phyloP scores from a whole-genome alignment of 331 rosid genomes.

The Malus hybrid region DNA sequence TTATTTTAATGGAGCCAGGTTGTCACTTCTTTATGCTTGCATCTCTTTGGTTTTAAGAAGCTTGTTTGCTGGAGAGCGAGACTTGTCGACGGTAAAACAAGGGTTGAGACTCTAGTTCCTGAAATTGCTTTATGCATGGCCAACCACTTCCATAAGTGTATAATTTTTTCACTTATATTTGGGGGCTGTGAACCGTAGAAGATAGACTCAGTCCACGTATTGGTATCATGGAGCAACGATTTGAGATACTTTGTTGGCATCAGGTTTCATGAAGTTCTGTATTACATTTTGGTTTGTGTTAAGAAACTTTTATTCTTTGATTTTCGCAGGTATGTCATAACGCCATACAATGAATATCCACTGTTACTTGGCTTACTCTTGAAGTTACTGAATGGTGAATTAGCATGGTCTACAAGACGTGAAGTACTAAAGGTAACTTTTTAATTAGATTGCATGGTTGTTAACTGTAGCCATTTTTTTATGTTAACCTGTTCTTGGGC shows the following conservation, averaged over 20 bases:
- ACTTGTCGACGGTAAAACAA: not conserved
- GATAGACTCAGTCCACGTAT: not conserved
- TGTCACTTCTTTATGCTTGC: not conserved
- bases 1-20: not conserved
- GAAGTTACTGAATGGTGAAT: conserved; percentile 87
- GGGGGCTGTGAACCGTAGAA: not conserved
- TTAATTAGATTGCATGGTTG: not conserved
- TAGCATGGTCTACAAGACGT: conserved; percentile 97
- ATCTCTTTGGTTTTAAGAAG: not conserved
- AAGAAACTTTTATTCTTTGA: not conserved
- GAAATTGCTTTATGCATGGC: not conserved
- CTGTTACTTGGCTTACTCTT: conserved; percentile 76
- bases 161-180: not conserved
- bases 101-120: not conserved
- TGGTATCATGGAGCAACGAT: not conserved
- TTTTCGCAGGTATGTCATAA: conserved; percentile 75
- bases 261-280: not conserved
- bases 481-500: conserved; percentile 11
- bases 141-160: not conserved
- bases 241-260: not conserved
- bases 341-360: conserved; percentile 92
- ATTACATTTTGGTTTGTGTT: not conserved
- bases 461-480: not conserved
- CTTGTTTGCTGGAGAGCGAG: not conserved
- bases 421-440: conserved; percentile 82